Evolutionary conservation across 2,329 filamentous ascomycete species (phyloP).

Genomic region (Ceratocystis diversiconidia): DNA sequence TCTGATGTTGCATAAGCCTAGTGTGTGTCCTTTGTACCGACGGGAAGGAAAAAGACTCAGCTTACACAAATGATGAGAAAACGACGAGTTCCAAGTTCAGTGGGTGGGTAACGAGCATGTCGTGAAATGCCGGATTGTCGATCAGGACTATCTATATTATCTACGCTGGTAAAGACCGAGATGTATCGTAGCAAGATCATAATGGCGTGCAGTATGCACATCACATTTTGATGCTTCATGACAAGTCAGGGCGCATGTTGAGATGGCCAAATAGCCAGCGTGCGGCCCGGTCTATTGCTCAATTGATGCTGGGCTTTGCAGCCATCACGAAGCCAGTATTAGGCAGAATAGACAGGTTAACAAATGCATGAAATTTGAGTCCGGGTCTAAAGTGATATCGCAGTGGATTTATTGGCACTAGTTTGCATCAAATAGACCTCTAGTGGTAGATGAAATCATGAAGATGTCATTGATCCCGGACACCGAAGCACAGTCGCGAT

Average conservation of each 20-base stretch:
- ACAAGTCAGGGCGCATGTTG: too few species aligned
- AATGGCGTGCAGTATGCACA: background rate
- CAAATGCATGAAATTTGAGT: background rate
- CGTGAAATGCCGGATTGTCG: background rate
- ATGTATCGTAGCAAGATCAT: background rate
- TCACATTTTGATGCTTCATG: too few species aligned
- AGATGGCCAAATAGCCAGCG: too few species aligned
- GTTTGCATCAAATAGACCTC: background rate
- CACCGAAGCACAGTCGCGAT: background rate
- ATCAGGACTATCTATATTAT: background rate
- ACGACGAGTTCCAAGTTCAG: background rate
- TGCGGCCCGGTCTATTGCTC: too few species aligned
- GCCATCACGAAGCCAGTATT: too few species aligned
- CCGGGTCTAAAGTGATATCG: too few species aligned
- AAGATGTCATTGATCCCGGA: background rate
- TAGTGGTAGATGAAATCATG: background rate
- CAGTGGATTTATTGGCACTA: too few species aligned
- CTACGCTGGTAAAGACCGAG: background rate
- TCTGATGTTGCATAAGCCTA: background rate
- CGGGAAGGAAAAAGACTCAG: too few species aligned
- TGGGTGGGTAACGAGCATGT: too few species aligned
- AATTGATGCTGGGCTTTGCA: too few species aligned
- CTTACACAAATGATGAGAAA: background rate
- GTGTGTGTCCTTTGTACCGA: background rate
- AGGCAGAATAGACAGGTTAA: background rate